phyloP scores from a whole-genome alignment of 495 filamentous ascomycete species.

The Bacidia gigantensis region DNA sequence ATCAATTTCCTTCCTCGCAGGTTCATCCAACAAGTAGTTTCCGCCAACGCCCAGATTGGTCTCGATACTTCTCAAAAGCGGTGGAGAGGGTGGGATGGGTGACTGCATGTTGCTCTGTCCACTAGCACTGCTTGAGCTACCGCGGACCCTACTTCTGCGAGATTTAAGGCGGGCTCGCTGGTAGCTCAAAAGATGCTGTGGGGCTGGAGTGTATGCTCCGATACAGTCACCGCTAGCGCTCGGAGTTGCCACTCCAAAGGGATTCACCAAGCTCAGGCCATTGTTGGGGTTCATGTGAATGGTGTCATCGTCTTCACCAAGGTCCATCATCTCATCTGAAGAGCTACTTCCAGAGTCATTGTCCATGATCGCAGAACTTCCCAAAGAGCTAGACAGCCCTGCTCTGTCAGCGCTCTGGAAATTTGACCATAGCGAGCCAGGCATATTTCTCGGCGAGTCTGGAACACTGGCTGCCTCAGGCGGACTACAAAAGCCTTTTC shows the following conservation, averaged over 20 bases:
- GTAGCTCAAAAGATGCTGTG: slow-evolving; percentile 61
- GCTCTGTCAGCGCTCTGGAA: slow-evolving; percentile 48
- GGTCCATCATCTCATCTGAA: slow-evolving; percentile 67
- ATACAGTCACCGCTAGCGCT: slow-evolving; percentile 45
- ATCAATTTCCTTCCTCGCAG: slow-evolving; percentile 33
- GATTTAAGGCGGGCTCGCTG: slow-evolving; percentile 48
- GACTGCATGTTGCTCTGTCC: slow-evolving; percentile 56
- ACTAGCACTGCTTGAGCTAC: slow-evolving; percentile 50
- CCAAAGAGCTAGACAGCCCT: slow-evolving; percentile 69
- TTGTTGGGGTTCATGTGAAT: slow-evolving; percentile 55
- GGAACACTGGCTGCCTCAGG: slow-evolving; percentile 25
- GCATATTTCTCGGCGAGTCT: slow-evolving; percentile 31
- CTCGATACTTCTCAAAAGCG: slow-evolving; percentile 48
- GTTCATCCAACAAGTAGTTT: slow-evolving; percentile 30
- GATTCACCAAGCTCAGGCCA: slow-evolving; percentile 30
- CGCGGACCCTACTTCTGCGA: slow-evolving; percentile 38
- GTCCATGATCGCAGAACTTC: slow-evolving; percentile 66
- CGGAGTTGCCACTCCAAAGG: slow-evolving; percentile 31
- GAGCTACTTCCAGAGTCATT: slow-evolving; percentile 64
- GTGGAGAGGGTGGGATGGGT: slow-evolving; percentile 48
- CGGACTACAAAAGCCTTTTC: slow-evolving; percentile 31
- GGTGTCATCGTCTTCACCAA: slow-evolving; percentile 64
- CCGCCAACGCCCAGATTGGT: slow-evolving; percentile 26
- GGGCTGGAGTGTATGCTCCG: slow-evolving; percentile 49
- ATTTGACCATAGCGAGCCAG: slow-evolving; percentile 31